Evolutionary conservation across 768 basidiomycete genomes (phyloP).

Genomic region (Chalciporus pseudorubinellus): DNA sequence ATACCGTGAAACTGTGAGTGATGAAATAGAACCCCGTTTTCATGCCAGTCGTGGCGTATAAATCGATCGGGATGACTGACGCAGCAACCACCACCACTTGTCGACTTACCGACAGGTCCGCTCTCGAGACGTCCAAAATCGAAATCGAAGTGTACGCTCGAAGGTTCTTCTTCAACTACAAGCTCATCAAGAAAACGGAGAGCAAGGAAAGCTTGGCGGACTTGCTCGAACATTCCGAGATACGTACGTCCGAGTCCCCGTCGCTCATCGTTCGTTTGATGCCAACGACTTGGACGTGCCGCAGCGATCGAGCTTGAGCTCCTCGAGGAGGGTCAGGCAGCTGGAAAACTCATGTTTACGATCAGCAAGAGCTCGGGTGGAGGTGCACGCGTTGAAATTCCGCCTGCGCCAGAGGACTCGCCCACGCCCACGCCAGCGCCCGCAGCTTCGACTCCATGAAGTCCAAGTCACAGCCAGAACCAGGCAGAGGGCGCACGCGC

Average conservation of each 20-base stretch:
- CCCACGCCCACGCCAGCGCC: background rate
- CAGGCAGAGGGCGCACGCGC: background rate
- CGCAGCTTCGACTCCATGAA: slow-evolving; percentile 3
- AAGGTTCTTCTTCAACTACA: slow-evolving; percentile 32
- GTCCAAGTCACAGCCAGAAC: background rate
- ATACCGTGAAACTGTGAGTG: slow-evolving; percentile 28
- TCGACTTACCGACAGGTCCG: slow-evolving; percentile 19
- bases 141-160: slow-evolving; percentile 34
- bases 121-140: slow-evolving; percentile 31
- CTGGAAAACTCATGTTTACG: slow-evolving; percentile 28
- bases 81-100: background rate
- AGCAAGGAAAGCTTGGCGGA: slow-evolving; percentile 32
- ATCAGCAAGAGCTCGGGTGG: slow-evolving; percentile 20
- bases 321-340: slow-evolving; percentile 31
- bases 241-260: slow-evolving; percentile 20
- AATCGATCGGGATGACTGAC: background rate
- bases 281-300: background rate
- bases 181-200: slow-evolving; percentile 34
- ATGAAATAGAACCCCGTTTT: background rate
- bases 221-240: slow-evolving; percentile 30
- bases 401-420: background rate
- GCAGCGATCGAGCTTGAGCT: slow-evolving; percentile 31
- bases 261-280: background rate
- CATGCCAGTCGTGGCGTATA: background rate
- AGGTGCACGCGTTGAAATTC: background rate